A percentile compares a stretch with the other conserved stretches of the same genome.
These are phyloP conservation scores for Penicillium griseofulvum DNA, from an alignment of 2,329 filamentous ascomycete genomes.

Conservation along the genomic window DNA sequence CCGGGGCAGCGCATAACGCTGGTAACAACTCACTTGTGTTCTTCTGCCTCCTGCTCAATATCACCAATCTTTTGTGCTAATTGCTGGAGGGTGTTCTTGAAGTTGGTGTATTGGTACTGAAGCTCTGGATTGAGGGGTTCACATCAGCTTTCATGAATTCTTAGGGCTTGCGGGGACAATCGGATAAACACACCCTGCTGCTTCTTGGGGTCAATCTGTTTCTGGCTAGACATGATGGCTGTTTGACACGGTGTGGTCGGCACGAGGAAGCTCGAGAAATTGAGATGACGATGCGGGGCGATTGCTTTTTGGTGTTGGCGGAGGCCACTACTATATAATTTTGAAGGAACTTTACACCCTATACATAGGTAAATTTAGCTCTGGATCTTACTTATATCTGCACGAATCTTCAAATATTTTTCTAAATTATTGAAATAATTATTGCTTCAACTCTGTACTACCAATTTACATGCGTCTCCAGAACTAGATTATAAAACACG, in stretches of 20 bases:
- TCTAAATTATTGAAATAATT: neutral
- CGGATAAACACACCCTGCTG: conserved; percentile 44
- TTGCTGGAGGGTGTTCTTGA: conserved; percentile 76
- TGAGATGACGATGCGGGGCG: conserved; percentile 35
- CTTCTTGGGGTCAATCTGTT: conserved; percentile 43
- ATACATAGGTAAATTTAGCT: neutral
- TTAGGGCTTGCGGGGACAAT: neutral
- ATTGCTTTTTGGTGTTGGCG: conserved; percentile 13
- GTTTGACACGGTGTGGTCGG: conserved; percentile 7
- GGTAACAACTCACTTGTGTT: conserved; percentile 76
- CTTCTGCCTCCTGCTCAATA: conserved; percentile 94
- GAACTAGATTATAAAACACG: conserved; percentile 12
- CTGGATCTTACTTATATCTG: neutral
- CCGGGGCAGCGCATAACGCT: neutral
- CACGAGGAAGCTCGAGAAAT: conserved; percentile 27
- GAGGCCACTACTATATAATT: conserved; percentile 8
- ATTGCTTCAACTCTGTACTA: neutral
- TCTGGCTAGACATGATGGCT: conserved; percentile 40
- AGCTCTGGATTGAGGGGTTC: conserved; percentile 38
- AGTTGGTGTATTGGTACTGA: conserved; percentile 51
- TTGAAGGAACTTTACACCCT: neutral
- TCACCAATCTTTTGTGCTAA: conserved; percentile 96
- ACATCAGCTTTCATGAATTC: conserved; percentile 6
- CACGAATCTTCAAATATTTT: no score
- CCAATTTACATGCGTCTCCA: neutral